Evolutionary conservation across 257 asterid genomes (phyloP).

Genomic region (Echites panduratus): DNA sequence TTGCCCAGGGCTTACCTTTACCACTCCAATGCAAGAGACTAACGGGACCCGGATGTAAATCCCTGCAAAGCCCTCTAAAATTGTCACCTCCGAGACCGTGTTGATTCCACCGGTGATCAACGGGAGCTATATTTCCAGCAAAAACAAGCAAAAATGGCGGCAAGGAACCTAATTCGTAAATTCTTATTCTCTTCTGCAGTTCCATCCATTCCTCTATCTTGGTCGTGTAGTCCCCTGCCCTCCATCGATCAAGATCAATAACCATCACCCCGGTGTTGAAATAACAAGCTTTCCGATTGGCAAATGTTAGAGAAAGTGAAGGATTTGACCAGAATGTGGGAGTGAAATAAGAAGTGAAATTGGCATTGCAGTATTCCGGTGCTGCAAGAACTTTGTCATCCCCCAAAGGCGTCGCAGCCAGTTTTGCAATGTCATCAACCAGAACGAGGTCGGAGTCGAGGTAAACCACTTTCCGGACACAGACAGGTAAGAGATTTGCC

Average conservation of each 20-base stretch:
- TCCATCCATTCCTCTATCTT: slow-evolving; percentile 97
- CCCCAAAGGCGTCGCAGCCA: slow-evolving; percentile 49
- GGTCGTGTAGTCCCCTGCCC: slow-evolving; percentile 61
- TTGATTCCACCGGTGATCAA: slow-evolving; percentile 88
- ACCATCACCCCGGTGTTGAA: slow-evolving; percentile 98
- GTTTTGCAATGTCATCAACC: slow-evolving; percentile 76
- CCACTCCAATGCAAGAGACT: slow-evolving; percentile 97
- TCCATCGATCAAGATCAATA: slow-evolving; percentile 74
- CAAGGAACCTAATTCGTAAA: slow-evolving; percentile 73
- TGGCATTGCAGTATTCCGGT: slow-evolving; percentile 90
- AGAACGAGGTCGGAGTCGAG: slow-evolving; percentile 81
- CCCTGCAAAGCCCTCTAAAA: slow-evolving; percentile 80
- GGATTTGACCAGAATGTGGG: slow-evolving; percentile 91
- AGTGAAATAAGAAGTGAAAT: slow-evolving; percentile 83
- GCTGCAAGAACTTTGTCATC: slow-evolving; percentile 66
- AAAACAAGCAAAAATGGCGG: slow-evolving; percentile 89
- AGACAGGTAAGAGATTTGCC: slow-evolving; percentile 60
- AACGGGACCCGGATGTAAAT: slow-evolving; percentile 89
- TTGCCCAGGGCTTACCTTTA: slow-evolving; percentile 94
- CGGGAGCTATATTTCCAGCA: slow-evolving; percentile 77
- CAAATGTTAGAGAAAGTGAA: slow-evolving; percentile 63
- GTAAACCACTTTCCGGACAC: slow-evolving; percentile 71
- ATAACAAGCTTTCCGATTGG: slow-evolving; percentile 65
- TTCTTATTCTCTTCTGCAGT: slow-evolving; percentile 77
- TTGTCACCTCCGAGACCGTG: slow-evolving; percentile 95